Conservation (phyloP, 352 stramenopile species). For the Phytophthora foliorum region DNA sequence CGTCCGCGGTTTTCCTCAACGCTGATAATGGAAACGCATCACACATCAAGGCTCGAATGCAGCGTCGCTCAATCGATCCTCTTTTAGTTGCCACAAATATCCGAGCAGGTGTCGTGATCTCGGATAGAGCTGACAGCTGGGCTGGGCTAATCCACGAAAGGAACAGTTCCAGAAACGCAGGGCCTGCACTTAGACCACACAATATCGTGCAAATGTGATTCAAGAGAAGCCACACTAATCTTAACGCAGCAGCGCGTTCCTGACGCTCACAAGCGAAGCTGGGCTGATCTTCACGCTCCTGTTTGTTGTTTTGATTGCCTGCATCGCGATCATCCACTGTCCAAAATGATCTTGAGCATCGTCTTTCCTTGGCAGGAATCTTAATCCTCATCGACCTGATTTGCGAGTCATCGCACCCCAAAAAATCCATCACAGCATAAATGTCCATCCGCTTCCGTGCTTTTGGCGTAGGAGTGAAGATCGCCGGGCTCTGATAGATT, state of each 20-base stretch:
- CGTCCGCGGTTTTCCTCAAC: neutral
- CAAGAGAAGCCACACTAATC: neutral
- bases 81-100: neutral
- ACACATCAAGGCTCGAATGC: neutral
- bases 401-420: too few species aligned
- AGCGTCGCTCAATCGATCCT: neutral
- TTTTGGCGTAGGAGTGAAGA: too few species aligned
- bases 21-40: neutral
- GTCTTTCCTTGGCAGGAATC: too few species aligned
- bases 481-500: too few species aligned
- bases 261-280: neutral
- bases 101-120: neutral
- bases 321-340: too few species aligned
- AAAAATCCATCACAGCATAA: too few species aligned
- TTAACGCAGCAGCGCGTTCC: too few species aligned
- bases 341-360: too few species aligned
- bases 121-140: neutral
- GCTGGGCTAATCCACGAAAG: neutral
- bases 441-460: too few species aligned
- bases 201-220: neutral
- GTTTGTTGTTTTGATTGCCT: too few species aligned
- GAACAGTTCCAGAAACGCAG: conserved; percentile 3
- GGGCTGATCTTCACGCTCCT: neutral
- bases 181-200: neutral
- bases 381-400: too few species aligned